Conservation (phyloP, 352 stramenopile species). For the Globisporangium alternatum region DNA sequence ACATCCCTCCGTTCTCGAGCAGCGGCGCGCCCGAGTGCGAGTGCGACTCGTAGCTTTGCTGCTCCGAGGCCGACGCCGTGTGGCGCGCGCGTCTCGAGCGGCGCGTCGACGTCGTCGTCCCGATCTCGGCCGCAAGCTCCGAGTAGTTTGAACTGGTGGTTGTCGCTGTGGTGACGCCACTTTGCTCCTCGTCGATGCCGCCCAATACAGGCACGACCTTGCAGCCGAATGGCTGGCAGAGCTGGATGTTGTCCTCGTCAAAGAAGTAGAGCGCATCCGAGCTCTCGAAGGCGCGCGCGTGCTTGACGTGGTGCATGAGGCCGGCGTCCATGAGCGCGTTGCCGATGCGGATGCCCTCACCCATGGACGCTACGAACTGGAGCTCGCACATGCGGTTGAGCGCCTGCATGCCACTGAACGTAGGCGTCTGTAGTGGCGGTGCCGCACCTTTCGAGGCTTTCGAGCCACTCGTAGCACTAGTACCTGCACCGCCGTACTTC, state of each 20-base stretch:
- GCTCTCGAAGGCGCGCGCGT: conserved; percentile 23
- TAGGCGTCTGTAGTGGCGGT: background rate
- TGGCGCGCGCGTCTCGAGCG: conserved; percentile 4
- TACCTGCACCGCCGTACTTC: background rate
- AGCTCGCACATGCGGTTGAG: conserved; percentile 25
- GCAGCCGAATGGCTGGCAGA: conserved; percentile 21
- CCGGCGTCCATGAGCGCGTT: conserved; percentile 51
- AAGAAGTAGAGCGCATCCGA: conserved; percentile 20
- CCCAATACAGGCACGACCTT: conserved; percentile 2
- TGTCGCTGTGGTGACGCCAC: background rate
- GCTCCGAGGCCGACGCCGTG: conserved; percentile 3
- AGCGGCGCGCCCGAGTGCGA: conserved; percentile 3
- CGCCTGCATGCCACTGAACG: conserved; percentile 8
- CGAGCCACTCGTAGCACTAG: background rate
- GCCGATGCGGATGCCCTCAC: conserved; percentile 38
- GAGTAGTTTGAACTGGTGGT: background rate
- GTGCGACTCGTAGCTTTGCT: conserved; percentile 4
- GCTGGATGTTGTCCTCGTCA: conserved; percentile 25
- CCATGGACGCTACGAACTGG: conserved; percentile 17
- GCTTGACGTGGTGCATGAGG: conserved; percentile 42
- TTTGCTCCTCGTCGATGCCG: background rate
- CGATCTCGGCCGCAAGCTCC: background rate
- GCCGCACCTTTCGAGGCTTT: background rate
- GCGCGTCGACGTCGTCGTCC: conserved; percentile 2
- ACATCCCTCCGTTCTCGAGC: conserved; percentile 15